These are phyloP conservation scores for Aspergillus spinulosporus DNA, from an alignment of 2,329 filamentous ascomycete species.

Conservation along the genomic window DNA sequence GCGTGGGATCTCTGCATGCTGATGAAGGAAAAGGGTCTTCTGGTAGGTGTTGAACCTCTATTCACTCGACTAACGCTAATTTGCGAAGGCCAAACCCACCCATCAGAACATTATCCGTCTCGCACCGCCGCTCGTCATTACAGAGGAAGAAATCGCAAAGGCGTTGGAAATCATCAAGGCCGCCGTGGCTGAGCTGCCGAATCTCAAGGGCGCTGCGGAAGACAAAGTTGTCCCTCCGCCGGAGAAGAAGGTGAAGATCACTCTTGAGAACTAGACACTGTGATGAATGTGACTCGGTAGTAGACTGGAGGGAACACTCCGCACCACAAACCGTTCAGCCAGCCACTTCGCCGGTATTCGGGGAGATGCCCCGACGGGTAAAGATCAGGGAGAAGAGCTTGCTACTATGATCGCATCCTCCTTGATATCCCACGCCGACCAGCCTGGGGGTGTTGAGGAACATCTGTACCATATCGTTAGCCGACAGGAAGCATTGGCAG, in stretches of 20 bases:
- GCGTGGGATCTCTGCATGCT: slow-evolving; percentile 97
- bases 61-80: neutral
- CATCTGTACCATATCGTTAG: neutral
- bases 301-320: neutral
- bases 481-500: neutral
- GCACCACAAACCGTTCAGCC: neutral
- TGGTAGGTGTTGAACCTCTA: slow-evolving; percentile 60
- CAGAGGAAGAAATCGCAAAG: slow-evolving; percentile 77
- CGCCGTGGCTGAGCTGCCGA: slow-evolving; percentile 78
- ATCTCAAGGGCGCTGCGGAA: slow-evolving; percentile 57
- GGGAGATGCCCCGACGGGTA: slow-evolving; percentile 4
- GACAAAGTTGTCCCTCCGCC: slow-evolving; percentile 57
- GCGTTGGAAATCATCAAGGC: slow-evolving; percentile 78
- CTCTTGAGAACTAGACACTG: slow-evolving; percentile 54
- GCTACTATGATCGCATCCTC: neutral
- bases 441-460: neutral
- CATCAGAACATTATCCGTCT: slow-evolving; percentile 98
- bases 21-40: slow-evolving; percentile 88
- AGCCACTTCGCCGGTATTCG: neutral
- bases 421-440: neutral
- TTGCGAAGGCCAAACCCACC: slow-evolving; percentile 86
- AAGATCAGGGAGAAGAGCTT: neutral
- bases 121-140: slow-evolving; percentile 94
- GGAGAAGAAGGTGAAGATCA: slow-evolving; percentile 64
- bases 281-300: neutral